Conservation (phyloP, 2,329 filamentous ascomycete species). For the Elsinoe ampelina region DNA sequence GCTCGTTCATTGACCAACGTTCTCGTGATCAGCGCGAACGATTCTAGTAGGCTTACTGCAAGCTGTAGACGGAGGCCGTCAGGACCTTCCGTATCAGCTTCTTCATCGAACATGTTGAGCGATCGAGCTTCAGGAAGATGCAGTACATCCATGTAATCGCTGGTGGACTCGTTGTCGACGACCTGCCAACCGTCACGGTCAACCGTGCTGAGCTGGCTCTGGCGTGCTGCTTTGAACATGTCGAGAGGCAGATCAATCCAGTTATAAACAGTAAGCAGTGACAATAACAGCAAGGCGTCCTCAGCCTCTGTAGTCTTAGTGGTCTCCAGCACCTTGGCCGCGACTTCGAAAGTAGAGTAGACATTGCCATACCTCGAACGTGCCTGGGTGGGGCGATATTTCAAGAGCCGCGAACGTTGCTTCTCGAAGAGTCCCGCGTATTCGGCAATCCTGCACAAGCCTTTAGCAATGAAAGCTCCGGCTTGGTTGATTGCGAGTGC, state of each 20-base stretch:
- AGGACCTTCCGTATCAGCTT: neutral
- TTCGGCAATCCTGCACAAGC: constrained; percentile 21
- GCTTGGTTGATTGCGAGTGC: constrained; percentile 24
- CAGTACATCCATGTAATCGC: neutral
- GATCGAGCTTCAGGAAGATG: neutral
- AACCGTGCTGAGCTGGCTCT: no score
- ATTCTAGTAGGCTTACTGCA: neutral
- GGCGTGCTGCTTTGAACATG: constrained; percentile 13
- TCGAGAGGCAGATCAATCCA: constrained; percentile 14
- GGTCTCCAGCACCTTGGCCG: constrained; percentile 18
- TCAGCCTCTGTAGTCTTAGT: neutral
- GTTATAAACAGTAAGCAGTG: neutral
- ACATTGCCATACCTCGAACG: constrained; percentile 29
- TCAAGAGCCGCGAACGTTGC: constrained; percentile 24
- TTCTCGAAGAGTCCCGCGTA: constrained; percentile 21
- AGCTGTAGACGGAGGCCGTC: neutral
- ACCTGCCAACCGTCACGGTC: neutral
- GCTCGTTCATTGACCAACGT: neutral
- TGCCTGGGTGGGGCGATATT: constrained; percentile 22
- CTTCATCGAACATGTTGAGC: neutral
- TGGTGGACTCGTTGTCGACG: neutral
- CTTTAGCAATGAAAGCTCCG: constrained; percentile 23
- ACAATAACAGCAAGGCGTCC: neutral
- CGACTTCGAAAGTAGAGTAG: constrained; percentile 31
- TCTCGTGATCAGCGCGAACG: neutral